Evolutionary conservation across 768 basidiomycete genomes (phyloP).

Genomic region (Hygrocybe coccinea): DNA sequence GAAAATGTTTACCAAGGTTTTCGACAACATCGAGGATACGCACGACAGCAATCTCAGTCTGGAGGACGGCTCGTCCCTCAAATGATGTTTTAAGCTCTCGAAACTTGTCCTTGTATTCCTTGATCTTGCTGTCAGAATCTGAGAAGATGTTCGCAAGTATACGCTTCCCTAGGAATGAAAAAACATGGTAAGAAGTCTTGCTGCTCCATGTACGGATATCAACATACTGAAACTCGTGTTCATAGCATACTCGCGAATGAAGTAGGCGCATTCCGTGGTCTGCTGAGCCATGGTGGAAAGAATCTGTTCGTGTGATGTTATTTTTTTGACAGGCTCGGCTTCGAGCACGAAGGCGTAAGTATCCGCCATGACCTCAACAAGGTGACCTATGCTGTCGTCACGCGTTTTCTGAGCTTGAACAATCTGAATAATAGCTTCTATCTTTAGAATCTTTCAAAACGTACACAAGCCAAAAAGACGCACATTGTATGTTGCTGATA

Average conservation of each 20-base stretch:
- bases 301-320: slow-evolving; percentile 14
- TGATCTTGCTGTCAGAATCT: background rate
- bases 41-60: slow-evolving; percentile 5
- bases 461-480: background rate
- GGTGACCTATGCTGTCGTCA: background rate
- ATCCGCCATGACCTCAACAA: background rate
- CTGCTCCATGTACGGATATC: background rate
- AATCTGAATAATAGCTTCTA: background rate
- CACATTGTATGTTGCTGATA: slow-evolving; percentile 2
- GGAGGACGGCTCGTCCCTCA: background rate
- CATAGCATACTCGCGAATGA: slow-evolving; percentile 24
- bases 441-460: background rate
- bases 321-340: slow-evolving; percentile 4
- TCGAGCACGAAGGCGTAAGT: slow-evolving; percentile 1
- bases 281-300: slow-evolving; percentile 19
- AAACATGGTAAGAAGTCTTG: background rate
- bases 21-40: slow-evolving; percentile 1
- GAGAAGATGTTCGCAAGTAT: background rate
- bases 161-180: background rate
- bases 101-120: slow-evolving; percentile 6
- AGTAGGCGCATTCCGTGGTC: slow-evolving; percentile 28
- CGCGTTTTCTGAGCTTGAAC: slow-evolving; percentile 1
- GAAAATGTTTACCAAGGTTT: background rate
- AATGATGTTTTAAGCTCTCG: background rate
- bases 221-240: slow-evolving; percentile 17